phyloP scores from a whole-genome alignment of 2,329 filamentous ascomycete species.

The Neonectria hederae region DNA sequence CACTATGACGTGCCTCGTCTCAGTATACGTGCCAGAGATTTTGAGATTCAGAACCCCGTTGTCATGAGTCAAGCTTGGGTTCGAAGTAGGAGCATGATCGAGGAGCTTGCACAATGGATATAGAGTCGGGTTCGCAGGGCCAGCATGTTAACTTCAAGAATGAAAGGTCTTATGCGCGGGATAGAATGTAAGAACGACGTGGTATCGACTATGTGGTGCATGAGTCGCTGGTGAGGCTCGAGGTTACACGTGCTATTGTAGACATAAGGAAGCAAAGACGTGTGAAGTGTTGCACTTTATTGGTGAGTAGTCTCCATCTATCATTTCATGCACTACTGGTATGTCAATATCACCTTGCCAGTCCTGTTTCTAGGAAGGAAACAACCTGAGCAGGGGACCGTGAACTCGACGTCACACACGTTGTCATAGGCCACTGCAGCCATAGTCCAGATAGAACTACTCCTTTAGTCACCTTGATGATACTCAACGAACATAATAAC shows the following conservation, averaged over 20 bases:
- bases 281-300: neutral
- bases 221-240: neutral
- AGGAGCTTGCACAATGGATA: neutral
- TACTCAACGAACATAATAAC: no score
- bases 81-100: neutral
- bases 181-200: neutral
- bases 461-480: no score
- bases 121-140: neutral
- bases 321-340: neutral
- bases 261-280: neutral
- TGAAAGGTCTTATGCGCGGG: neutral
- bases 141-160: neutral
- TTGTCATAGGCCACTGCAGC: neutral
- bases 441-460: neutral
- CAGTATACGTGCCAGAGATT: neutral
- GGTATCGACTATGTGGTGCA: neutral
- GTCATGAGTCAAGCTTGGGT: neutral
- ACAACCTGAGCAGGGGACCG: neutral
- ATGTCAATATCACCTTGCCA: neutral
- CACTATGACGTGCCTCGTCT: neutral
- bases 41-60: neutral
- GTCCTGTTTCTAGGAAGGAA: no score
- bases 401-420: neutral
- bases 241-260: neutral
- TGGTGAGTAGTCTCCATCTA: neutral